These are phyloP conservation scores for Talaromyces sp. DNA, from an alignment of 2,329 filamentous ascomycete species.

Conservation along the genomic window DNA sequence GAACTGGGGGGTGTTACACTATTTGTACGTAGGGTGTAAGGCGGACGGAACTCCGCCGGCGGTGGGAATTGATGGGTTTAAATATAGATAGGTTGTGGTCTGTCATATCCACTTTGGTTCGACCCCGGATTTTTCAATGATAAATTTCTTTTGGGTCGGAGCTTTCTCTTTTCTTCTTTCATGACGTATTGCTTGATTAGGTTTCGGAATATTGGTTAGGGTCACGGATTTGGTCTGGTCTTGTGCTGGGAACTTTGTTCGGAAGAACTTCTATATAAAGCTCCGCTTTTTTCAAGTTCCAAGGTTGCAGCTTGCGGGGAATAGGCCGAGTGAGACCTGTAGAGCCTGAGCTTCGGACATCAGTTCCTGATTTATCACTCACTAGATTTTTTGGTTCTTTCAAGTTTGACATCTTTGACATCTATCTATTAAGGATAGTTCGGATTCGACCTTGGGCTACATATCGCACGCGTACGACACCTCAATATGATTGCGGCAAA, in stretches of 20 bases:
- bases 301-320: too few relatives aligned
- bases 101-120: background rate
- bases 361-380: too few relatives aligned
- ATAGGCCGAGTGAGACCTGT: too few relatives aligned
- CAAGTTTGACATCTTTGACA: too few relatives aligned
- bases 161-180: background rate
- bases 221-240: background rate
- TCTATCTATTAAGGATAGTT: too few relatives aligned
- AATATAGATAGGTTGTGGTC: background rate
- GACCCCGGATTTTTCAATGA: background rate
- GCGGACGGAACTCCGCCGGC: constrained; percentile 3
- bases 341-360: too few relatives aligned
- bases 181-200: too few relatives aligned
- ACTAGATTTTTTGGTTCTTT: too few relatives aligned
- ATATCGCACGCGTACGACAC: too few relatives aligned
- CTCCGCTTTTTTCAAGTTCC: too few relatives aligned
- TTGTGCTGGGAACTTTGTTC: background rate
- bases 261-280: background rate
- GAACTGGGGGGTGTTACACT: background rate
- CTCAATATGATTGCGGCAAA: constrained; percentile 42
- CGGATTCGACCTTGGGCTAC: too few relatives aligned
- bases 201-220: too few relatives aligned
- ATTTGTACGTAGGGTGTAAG: background rate
- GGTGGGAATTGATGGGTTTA: background rate
- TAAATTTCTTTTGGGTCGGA: background rate